Base-by-base conservation (phyloP, 345 rosid genomes). In the Trapa incisa region DNA sequence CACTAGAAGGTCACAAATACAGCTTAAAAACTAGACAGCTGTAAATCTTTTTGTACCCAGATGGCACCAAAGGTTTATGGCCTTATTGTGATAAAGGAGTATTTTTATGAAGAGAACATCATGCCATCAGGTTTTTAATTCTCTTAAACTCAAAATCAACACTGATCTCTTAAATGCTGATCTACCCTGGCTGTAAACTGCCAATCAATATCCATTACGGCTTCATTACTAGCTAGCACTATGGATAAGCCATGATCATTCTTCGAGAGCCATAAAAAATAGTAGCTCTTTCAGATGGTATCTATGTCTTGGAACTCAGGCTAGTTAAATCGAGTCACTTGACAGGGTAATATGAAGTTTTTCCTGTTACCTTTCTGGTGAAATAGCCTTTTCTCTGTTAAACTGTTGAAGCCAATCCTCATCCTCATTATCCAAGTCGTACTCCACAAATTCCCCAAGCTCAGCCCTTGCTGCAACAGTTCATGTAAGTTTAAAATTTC, bases 401-500 rank as follows among this genome's bases (percentile, higher is more conserved):
- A 74, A 84, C 37, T 84, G 87, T 15, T 75, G 71, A 80, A 94
- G 90, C 97, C 99, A 94, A 71, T 87, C 96, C 76, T 91, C 99
- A 77, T 94, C 99, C 72, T 94, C 99, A 74, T 94, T 94, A 76
- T 91, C 99, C 67, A 94, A 76, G 83, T 94, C 97, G 75, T 91
- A 94, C 82, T 94, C 99, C 67, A 94, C 87, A 83, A 94, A 94
- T 37, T 94, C 97, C 53, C 96, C 99, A 78, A 94, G 80, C 85
- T 91, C 99, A 37, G 99, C 89, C 74, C 99, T 82, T 67, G 96
- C 99, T 91, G 79, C 82, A 79, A 71, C 76, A 22, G 66, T 65
- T 69, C 53, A 56, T 72, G 50, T 65, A 69, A 73, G 41, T 52
- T 68, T 73, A 50, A 69, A 61, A 41, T n/a, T 43, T 38, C 12